Evolutionary conservation across 495 filamentous ascomycete genomes (phyloP).

Genomic region (Articulospora tetracladia): DNA sequence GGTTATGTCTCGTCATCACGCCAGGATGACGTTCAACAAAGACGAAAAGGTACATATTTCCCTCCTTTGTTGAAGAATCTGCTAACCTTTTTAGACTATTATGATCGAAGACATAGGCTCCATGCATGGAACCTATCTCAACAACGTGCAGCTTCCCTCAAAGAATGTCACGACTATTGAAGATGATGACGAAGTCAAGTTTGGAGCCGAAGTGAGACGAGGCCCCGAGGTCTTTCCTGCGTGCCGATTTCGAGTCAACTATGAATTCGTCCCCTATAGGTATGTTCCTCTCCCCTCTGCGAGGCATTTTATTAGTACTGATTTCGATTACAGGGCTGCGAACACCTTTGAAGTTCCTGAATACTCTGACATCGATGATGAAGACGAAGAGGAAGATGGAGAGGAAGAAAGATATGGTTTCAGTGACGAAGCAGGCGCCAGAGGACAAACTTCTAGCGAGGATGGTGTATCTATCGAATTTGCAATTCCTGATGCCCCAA

Average conservation of each 20-base stretch:
- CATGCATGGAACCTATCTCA: slow-evolving; percentile 54
- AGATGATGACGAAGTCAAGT: slow-evolving; percentile 40
- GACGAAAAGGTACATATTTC: slow-evolving; percentile 37
- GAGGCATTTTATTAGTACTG: slow-evolving; percentile 3
- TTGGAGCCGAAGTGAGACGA: slow-evolving; percentile 43
- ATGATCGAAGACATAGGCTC: slow-evolving; percentile 46
- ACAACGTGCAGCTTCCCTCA: slow-evolving; percentile 24
- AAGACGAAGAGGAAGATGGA: slow-evolving; percentile 40
- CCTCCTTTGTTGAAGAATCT: not conserved
- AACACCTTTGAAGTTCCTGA: slow-evolving; percentile 39
- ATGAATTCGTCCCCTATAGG: slow-evolving; percentile 17
- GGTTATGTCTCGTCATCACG: slow-evolving; percentile 80
- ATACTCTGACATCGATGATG: slow-evolving; percentile 39
- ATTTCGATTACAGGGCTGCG: slow-evolving; percentile 39
- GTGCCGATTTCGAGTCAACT: slow-evolving; percentile 23
- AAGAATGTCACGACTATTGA: slow-evolving; percentile 18
- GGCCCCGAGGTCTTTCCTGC: slow-evolving; percentile 35
- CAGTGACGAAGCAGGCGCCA: slow-evolving; percentile 20
- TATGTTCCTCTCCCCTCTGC: not conserved
- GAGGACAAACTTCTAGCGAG: slow-evolving; percentile 12
- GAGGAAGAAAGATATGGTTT: slow-evolving; percentile 7
- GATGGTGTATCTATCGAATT: slow-evolving; percentile 16
- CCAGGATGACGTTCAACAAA: slow-evolving; percentile 45
- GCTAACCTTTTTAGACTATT: slow-evolving; percentile 32
- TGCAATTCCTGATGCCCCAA: slow-evolving; percentile 8